phyloP scores from a whole-genome alignment of 106 monocot genomes.

The Apostasia ramifera region DNA sequence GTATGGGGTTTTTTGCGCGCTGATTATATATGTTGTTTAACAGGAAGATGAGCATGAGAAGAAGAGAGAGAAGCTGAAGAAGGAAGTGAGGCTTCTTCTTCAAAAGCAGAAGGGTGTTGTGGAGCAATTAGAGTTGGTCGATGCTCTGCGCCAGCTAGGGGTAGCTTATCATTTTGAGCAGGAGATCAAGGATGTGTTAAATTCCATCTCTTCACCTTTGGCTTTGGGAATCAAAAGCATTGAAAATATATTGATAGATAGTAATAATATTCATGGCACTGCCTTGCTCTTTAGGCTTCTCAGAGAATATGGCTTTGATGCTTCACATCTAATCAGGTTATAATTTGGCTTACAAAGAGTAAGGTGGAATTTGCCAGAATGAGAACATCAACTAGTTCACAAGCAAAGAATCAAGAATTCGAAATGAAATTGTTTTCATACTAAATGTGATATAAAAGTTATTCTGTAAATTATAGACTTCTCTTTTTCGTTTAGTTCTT shows the following conservation, averaged over 20 bases:
- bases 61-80: not conserved
- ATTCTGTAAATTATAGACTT: too few relatives aligned
- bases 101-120: not conserved
- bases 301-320: slow-evolving; percentile 3
- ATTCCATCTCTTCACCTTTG: not conserved
- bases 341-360: not conserved
- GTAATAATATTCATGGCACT: not conserved
- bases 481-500: too few relatives aligned
- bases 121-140: slow-evolving; percentile 11
- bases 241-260: not conserved
- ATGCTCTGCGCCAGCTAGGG: slow-evolving; percentile 12
- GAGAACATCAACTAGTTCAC: too few relatives aligned
- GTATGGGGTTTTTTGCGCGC: not conserved
- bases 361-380: too few relatives aligned
- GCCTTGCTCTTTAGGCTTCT: slow-evolving; percentile 17
- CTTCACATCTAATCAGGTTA: slow-evolving; percentile 7
- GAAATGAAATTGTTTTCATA: too few relatives aligned
- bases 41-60: not conserved
- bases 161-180: slow-evolving; percentile 16
- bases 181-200: slow-evolving; percentile 16
- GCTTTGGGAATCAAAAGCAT: not conserved
- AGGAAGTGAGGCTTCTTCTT: slow-evolving; percentile 9
- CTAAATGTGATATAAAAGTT: too few relatives aligned
- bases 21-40: not conserved
- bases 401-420: too few relatives aligned